phyloP scores from a whole-genome alignment of 2,329 filamentous ascomycete species.

The Curvularia sp. region DNA sequence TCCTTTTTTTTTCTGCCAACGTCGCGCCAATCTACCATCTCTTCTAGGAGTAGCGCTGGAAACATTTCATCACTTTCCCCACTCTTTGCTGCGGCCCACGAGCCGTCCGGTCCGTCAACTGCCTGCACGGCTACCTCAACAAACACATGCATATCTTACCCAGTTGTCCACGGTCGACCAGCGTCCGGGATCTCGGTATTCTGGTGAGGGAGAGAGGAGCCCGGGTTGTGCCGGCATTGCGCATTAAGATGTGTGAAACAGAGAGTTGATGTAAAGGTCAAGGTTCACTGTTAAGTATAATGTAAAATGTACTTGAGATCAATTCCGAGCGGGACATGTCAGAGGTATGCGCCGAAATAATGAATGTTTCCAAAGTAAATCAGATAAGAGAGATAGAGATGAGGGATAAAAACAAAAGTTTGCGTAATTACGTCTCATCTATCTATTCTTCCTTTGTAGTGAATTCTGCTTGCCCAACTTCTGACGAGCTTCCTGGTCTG shows the following conservation, averaged over 20 bases:
- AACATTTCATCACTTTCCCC: not conserved
- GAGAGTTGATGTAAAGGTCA: not conserved
- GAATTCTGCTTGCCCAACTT: conserved; percentile 19
- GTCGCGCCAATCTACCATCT: not conserved
- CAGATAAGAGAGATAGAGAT: not conserved
- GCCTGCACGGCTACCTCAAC: not conserved
- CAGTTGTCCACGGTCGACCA: not conserved
- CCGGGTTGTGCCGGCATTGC: not conserved
- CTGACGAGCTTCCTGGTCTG: conserved; percentile 27
- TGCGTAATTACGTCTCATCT: not conserved
- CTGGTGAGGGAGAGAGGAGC: not conserved
- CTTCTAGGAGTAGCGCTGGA: not conserved
- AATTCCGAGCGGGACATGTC: not conserved
- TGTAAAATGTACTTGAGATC: not conserved
- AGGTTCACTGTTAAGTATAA: not conserved
- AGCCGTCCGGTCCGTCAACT: conserved; percentile 3
- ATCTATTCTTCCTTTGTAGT: conserved; percentile 26
- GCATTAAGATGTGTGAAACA: not conserved
- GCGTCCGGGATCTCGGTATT: not conserved
- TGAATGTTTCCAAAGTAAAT: not conserved
- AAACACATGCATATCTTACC: not conserved
- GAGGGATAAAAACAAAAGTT: not conserved
- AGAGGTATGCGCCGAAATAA: not conserved
- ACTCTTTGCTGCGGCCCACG: not conserved
- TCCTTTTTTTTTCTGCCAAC: not conserved